A percentile compares a stretch with the other conserved stretches of the same genome.
These are phyloP conservation scores for Paxillus rubicundulus DNA, from an alignment of 768 basidiomycete species.

Conservation along the genomic window DNA sequence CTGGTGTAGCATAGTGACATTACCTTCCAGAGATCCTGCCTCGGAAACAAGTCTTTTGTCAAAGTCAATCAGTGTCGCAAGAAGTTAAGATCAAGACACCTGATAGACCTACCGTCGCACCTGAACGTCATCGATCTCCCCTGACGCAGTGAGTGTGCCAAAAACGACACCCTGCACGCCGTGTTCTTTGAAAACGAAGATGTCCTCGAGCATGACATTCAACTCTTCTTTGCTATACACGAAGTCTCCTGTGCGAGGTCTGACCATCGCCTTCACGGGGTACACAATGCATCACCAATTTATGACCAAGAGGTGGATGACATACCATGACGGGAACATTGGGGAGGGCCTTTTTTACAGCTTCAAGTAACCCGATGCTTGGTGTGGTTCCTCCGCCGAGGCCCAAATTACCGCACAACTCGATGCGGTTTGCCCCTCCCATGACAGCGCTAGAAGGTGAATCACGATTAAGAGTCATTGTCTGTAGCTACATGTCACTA, in stretches of 20 bases:
- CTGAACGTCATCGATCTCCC: conserved; percentile 55
- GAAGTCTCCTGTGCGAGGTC: conserved; percentile 80
- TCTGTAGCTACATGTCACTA: conserved; percentile 22
- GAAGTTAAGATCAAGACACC: not conserved
- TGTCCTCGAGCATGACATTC: conserved; percentile 73
- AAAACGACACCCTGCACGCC: conserved; percentile 67
- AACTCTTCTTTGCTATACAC: conserved; percentile 66
- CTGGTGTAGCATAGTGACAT: not conserved
- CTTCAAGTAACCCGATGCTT: conserved; percentile 66
- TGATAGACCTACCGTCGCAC: conserved; percentile 42
- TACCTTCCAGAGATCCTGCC: conserved; percentile 63
- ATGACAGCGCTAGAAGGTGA: conserved; percentile 52
- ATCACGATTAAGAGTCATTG: not conserved
- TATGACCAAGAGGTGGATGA: not conserved
- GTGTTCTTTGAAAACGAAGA: conserved; percentile 53
- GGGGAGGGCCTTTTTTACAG: conserved; percentile 48
- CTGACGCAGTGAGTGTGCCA: conserved; percentile 55
- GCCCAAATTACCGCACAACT: conserved; percentile 68
- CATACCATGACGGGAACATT: conserved; percentile 67
- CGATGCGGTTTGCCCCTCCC: conserved; percentile 75
- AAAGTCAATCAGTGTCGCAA: not conserved
- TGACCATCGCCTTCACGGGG: conserved; percentile 64
- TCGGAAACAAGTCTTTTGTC: conserved; percentile 50
- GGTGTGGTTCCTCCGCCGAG: conserved; percentile 83
- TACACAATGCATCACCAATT: not conserved